Evolutionary conservation across 139 green algal species (phyloP), one percentile per base, ranked within the genome.

Genomic region (Tetraselmis chui): DNA sequence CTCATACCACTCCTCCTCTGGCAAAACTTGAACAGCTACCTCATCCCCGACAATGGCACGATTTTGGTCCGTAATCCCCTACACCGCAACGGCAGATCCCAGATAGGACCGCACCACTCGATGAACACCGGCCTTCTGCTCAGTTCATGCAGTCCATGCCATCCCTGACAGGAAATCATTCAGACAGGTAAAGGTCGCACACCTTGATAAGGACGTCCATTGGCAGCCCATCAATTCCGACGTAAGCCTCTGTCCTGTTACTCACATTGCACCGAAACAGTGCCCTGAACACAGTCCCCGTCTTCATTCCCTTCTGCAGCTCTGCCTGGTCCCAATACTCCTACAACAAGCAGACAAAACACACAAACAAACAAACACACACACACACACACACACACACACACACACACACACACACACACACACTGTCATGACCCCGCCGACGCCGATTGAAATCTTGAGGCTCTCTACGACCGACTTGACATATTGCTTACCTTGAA

Each of bases 1-100:
- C 25, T 83, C 86, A 26, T 86, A 88, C 91, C 91, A 95, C 23
- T 85, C 24, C 1, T 67, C 28, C 25, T 85, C 80, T 1, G 90
- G 86, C 79, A 94, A 80, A 5, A 97, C 32, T 59, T 83, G 32
- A 31, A 98, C 78, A 1, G 86, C 91, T 67, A 98, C 95, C 80
- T 92, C 88, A 84, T 98, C 95, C 0, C 94, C 94, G 29, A 97
- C 94, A 0, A 98, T 77, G 26, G 89, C 85, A 31, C 92, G 81
- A 59, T 93, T 95, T 77, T 95, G 93, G 5, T 28, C 32, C 74
- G 81, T 82, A 0, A 76, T 0, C 0, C 86, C 89, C 81, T 87
- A 77, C 23, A 25, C 11, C 23, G 28, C 1, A 67, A 67, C 45
- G 18, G 11, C 45, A 67, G 45, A n/a, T n/a, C n/a, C n/a, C n/a